Percentiles rank a stretch among this genome's conserved stretches.
phyloP scores from a whole-genome alignment of 1,284 basidiomycete genomes.

The Microbotryum intermedium region DNA sequence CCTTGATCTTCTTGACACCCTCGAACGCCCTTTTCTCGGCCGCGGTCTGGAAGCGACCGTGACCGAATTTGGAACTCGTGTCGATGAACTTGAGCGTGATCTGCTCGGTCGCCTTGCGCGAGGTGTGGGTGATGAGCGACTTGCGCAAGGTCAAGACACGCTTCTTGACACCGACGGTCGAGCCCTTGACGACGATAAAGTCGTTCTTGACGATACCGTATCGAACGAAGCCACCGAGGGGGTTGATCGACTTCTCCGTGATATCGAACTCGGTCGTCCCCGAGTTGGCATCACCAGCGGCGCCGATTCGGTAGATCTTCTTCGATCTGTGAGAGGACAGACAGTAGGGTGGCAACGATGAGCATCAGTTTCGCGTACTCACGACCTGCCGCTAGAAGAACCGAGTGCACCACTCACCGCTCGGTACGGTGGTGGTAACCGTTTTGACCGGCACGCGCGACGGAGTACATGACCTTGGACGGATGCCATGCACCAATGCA shows the following conservation, averaged over 20 bases:
- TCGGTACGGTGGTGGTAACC: conserved; percentile 96
- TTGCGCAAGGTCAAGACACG: conserved; percentile 83
- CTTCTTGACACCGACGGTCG: conserved; percentile 92
- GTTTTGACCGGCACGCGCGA: conserved; percentile 93
- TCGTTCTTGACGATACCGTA: conserved; percentile 99
- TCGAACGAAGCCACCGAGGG: conserved; percentile 98
- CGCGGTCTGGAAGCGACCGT: conserved; percentile 89
- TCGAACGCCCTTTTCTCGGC: conserved; percentile 88
- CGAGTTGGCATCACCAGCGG: conserved; percentile 68
- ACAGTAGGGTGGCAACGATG: conserved; percentile 36
- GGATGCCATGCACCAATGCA: conserved; percentile 78
- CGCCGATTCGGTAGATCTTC: conserved; percentile 95
- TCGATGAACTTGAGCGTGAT: conserved; percentile 93
- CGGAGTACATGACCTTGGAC: conserved; percentile 95
- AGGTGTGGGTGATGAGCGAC: conserved; percentile 36
- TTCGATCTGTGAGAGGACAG: conserved; percentile 70
- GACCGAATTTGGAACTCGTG: conserved; percentile 45
- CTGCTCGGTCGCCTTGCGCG: conserved; percentile 86
- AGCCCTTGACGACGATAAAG: conserved; percentile 81
- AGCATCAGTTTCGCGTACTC: too few relatives aligned
- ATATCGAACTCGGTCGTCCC: conserved; percentile 90
- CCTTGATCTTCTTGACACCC: conserved; percentile 25
- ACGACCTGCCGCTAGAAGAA: not conserved
- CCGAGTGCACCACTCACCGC: not conserved
- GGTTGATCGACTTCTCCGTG: conserved; percentile 91